These are phyloP conservation scores for Candida sanyiensis DNA, from an alignment of 805 yeast species.

Conservation along the genomic window DNA sequence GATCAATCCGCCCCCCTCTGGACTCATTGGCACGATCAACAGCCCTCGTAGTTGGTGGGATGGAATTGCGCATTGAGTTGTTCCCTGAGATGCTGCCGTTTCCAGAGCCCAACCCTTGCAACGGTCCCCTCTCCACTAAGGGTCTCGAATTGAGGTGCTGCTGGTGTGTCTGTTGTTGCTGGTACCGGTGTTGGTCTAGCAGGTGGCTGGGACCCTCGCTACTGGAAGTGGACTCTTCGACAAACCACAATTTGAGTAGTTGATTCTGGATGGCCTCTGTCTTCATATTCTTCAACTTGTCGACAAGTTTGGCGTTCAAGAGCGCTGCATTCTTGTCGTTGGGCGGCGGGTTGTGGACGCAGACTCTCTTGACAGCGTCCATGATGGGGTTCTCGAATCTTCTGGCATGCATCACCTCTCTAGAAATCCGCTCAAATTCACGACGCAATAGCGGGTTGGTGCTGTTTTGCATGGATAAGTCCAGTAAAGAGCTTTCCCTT, in stretches of 20 bases:
- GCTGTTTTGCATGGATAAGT: constrained; percentile 30
- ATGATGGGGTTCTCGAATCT: constrained; percentile 66
- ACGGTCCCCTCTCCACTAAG: constrained; percentile 6
- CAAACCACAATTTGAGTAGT: constrained; percentile 23
- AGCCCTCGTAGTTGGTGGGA: constrained; percentile 36
- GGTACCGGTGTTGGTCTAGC: constrained; percentile 12
- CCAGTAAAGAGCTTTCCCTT: constrained; percentile 66
- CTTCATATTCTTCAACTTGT: constrained; percentile 9
- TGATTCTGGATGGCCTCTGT: constrained; percentile 18
- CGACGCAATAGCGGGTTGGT: constrained; percentile 48
- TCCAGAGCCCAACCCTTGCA: not conserved
- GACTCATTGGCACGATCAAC: constrained; percentile 30
- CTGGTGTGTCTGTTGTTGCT: constrained; percentile 16
- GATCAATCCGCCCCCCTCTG: constrained; percentile 24
- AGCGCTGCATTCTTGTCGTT: not conserved
- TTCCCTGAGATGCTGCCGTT: not conserved
- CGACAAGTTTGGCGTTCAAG: constrained; percentile 1
- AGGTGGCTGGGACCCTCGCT: constrained; percentile 8
- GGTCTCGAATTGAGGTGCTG: constrained; percentile 11
- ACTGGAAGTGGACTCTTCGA: constrained; percentile 15
- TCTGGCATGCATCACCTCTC: constrained; percentile 67
- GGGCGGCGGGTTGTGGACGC: constrained; percentile 12
- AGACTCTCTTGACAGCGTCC: constrained; percentile 52
- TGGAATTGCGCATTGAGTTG: constrained; percentile 1
- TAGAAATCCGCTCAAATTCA: constrained; percentile 72